Conservation (phyloP, 2,329 filamentous ascomycete genomes). For the Cucurbitaria berberidis region DNA sequence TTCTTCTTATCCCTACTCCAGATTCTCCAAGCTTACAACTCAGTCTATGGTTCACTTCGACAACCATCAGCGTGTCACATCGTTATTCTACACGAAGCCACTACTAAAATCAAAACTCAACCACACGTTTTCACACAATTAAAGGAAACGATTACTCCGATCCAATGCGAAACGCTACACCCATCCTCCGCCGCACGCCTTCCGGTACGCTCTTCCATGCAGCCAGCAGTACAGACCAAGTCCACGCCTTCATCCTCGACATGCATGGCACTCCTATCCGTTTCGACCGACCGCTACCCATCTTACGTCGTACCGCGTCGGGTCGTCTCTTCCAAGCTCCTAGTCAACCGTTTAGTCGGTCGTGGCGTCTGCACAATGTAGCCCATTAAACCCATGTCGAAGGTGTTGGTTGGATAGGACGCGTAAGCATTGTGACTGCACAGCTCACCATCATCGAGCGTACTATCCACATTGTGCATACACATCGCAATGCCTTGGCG, state of each 20-base stretch:
- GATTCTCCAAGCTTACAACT: not conserved
- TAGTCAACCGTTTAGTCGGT: not conserved
- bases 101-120: too few species aligned
- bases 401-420: too few species aligned
- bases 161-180: not conserved
- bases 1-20: not conserved
- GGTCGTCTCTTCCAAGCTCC: not conserved
- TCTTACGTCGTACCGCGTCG: not conserved
- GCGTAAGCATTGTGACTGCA: too few species aligned
- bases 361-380: too few species aligned
- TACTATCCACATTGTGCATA: not conserved
- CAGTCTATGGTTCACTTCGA: not conserved
- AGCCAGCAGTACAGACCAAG: not conserved
- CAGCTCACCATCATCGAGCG: not conserved
- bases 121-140: too few species aligned
- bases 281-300: not conserved
- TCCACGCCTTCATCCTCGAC: not conserved
- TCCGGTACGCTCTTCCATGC: conserved; percentile 6
- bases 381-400: too few species aligned
- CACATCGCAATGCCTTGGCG: not conserved
- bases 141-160: not conserved
- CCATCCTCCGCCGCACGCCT: conserved; percentile 11
- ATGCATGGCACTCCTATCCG: not conserved
- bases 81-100: too few species aligned
- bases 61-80: not conserved